phyloP scores from a whole-genome alignment of 345 rosid genomes.

The Syzygium jambos region DNA sequence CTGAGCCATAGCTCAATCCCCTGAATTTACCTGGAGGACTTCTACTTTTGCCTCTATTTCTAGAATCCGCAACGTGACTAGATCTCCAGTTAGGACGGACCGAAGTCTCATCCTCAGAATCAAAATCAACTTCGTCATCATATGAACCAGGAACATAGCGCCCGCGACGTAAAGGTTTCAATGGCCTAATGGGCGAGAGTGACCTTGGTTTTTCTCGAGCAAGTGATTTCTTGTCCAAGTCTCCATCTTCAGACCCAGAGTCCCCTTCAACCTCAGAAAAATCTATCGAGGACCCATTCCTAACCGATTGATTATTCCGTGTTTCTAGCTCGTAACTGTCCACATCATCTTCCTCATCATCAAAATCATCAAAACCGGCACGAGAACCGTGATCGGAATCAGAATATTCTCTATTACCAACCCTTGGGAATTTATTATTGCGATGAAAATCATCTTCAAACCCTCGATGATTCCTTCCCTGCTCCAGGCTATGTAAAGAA shows the following conservation, averaged over 20 bases:
- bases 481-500: constrained; percentile 3
- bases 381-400: constrained; percentile 31
- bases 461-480: constrained; percentile 26
- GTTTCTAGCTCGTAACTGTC: constrained; percentile 84
- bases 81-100: constrained; percentile 62
- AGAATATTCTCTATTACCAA: constrained; percentile 30
- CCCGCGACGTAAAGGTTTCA: constrained; percentile 17
- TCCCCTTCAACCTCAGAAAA: constrained; percentile 34
- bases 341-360: constrained; percentile 88
- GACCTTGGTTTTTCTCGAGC: constrained; percentile 14
- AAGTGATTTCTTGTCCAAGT: constrained; percentile 5
- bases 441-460: constrained; percentile 22
- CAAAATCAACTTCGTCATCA: constrained; percentile 37
- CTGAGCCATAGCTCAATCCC: constrained; percentile 60
- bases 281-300: constrained; percentile 22
- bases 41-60: constrained; percentile 17
- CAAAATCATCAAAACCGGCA: constrained; percentile 86
- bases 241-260: constrained; percentile 33
- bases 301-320: constrained; percentile 17
- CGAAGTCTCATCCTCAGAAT: constrained; percentile 52
- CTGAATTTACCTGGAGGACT: constrained; percentile 25
- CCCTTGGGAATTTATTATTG: constrained; percentile 14
- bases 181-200: constrained; percentile 10
- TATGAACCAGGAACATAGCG: constrained; percentile 28
- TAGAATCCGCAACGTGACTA: constrained; percentile 53